Percentiles rank a stretch among this genome's conserved stretches.
Evolutionary conservation across 441 rosid genomes (phyloP).

Genomic region (Iberis amara): DNA sequence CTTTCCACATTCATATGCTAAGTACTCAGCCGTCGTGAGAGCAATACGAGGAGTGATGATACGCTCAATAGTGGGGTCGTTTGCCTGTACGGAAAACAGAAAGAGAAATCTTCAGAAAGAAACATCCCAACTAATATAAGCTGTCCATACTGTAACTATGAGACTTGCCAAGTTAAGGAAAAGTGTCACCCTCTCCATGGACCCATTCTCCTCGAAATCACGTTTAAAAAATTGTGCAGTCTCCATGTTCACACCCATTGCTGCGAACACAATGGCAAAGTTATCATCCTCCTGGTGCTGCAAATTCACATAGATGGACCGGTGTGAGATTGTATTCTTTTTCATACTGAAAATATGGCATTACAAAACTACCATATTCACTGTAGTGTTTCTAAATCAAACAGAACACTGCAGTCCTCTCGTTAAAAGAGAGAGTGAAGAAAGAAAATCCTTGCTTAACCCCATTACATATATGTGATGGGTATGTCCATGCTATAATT

Average conservation of each 20-base stretch:
- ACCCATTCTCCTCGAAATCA: slow-evolving; percentile 98
- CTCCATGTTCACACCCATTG: slow-evolving; percentile 99
- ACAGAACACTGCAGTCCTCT: too few species aligned
- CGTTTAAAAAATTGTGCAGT: slow-evolving; percentile 98
- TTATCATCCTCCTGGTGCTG: slow-evolving; percentile 89
- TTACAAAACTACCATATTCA: too few species aligned
- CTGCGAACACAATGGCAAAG: slow-evolving; percentile 96
- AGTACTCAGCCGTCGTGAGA: slow-evolving; percentile 79
- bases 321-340: too few species aligned
- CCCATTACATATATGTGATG: too few species aligned
- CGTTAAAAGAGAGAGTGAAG: too few species aligned
- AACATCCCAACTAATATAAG: too few species aligned
- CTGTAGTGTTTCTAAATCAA: too few species aligned
- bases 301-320: slow-evolving; percentile 20
- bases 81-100: slow-evolving; percentile 57
- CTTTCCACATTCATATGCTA: slow-evolving; percentile 96
- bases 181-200: slow-evolving; percentile 98
- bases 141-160: too few species aligned
- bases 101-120: too few species aligned
- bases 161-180: slow-evolving; percentile 92
- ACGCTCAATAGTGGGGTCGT: slow-evolving; percentile 90
- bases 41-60: slow-evolving; percentile 86
- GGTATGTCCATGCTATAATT: too few species aligned
- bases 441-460: too few species aligned
- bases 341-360: too few species aligned